phyloP scores from a whole-genome alignment of 768 basidiomycete genomes.

The Mycena chlorophos region DNA sequence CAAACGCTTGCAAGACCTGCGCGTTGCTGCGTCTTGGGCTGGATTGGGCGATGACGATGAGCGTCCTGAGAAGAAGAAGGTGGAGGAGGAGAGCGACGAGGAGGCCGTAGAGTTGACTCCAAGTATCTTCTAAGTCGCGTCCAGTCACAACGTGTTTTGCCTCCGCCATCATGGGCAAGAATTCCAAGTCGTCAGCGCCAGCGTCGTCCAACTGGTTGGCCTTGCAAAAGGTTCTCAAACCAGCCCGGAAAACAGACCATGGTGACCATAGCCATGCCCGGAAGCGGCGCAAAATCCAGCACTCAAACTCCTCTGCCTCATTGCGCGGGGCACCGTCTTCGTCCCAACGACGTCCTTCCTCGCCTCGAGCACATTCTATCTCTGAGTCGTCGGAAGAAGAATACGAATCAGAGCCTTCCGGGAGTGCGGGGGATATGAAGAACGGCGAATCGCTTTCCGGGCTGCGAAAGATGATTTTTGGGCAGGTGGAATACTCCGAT shows the following conservation, averaged over 20 bases:
- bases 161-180: background rate
- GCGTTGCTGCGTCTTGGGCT: background rate
- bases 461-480: constrained; percentile 56
- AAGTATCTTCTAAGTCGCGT: background rate
- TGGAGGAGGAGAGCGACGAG: background rate
- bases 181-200: background rate
- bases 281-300: constrained; percentile 34
- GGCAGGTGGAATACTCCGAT: constrained; percentile 40
- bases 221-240: constrained; percentile 47
- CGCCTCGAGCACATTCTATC: background rate
- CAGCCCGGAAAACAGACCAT: constrained; percentile 4
- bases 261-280: constrained; percentile 19
- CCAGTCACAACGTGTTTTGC: background rate
- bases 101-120: background rate
- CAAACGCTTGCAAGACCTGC: constrained; percentile 3
- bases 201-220: constrained; percentile 61
- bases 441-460: constrained; percentile 49
- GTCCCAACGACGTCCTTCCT: constrained; percentile 6
- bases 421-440: constrained; percentile 29
- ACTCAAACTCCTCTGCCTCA: constrained; percentile 17
- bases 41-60: background rate
- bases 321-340: constrained; percentile 22
- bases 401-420: constrained; percentile 1
- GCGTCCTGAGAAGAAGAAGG: background rate
- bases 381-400: background rate